A percentile compares a stretch with the other conserved stretches of the same genome.
Evolutionary conservation across 495 filamentous ascomycete genomes (phyloP).

Genomic region (Penicillium verhagenii): DNA sequence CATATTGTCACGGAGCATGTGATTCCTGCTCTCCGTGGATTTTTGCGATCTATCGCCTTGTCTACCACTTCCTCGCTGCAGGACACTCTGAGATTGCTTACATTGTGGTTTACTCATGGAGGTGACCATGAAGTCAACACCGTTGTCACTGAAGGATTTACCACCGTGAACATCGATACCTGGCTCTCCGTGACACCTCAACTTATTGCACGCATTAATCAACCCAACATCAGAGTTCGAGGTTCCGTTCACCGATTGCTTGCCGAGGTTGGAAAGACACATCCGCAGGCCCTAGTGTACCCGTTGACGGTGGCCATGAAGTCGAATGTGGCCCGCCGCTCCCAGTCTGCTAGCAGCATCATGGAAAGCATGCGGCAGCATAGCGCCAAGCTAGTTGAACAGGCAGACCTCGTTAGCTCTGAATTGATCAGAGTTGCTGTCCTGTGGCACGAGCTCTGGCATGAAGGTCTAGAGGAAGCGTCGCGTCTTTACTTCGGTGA

Average conservation of each 20-base stretch:
- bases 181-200: slow-evolving; percentile 99
- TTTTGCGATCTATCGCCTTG: slow-evolving; percentile 92
- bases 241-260: slow-evolving; percentile 87
- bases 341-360: slow-evolving; percentile 80
- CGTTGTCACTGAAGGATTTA: slow-evolving; percentile 85
- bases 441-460: slow-evolving; percentile 98
- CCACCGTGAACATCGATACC: slow-evolving; percentile 89
- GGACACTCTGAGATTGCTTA: slow-evolving; percentile 88
- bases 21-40: slow-evolving; percentile 89
- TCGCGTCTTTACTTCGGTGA: slow-evolving; percentile 92
- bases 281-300: slow-evolving; percentile 98
- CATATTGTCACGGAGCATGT: slow-evolving; percentile 79
- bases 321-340: slow-evolving; percentile 75
- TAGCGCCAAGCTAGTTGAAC: slow-evolving; percentile 88
- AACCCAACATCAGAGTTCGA: slow-evolving; percentile 81
- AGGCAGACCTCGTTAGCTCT: slow-evolving; percentile 89
- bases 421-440: slow-evolving; percentile 97
- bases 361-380: slow-evolving; percentile 98
- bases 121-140: slow-evolving; percentile 82
- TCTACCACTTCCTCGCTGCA: slow-evolving; percentile 90
- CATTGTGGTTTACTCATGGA: slow-evolving; percentile 94
- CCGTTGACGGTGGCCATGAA: slow-evolving; percentile 99
- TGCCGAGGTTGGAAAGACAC: slow-evolving; percentile 85
- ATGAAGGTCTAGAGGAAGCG: slow-evolving; percentile 97
- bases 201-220: slow-evolving; percentile 94